Conservation (phyloP, 108 stramenopile genomes). For the Conticribra weissflogii region DNA sequence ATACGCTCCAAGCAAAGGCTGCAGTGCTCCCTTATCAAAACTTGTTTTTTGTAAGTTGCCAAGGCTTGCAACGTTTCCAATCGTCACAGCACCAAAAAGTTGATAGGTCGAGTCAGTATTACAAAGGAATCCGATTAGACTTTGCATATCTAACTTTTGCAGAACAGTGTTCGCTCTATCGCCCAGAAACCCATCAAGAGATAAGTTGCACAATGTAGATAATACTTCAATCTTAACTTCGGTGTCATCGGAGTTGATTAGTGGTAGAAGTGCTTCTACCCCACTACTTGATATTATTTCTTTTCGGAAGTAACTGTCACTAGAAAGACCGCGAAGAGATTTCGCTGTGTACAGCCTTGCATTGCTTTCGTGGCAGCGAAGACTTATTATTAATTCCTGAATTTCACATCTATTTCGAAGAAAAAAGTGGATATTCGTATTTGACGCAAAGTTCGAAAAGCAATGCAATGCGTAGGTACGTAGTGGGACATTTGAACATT, state of each 20-base stretch:
- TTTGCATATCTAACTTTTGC: conserved; percentile 60
- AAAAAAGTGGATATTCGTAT: conserved; percentile 56
- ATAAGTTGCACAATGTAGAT: conserved; percentile 82
- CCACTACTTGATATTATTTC: conserved; percentile 62
- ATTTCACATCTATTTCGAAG: conserved; percentile 9
- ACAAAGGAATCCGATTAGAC: conserved; percentile 78
- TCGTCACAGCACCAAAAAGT: conserved; percentile 86
- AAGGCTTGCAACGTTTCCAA: conserved; percentile 85
- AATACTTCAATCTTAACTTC: conserved; percentile 83
- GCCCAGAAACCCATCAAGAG: conserved; percentile 78
- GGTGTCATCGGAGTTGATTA: conserved; percentile 67
- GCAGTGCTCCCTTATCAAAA: conserved; percentile 64
- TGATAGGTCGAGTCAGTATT: conserved; percentile 77
- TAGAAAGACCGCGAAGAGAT: conserved; percentile 76
- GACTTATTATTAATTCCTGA: conserved; percentile 25
- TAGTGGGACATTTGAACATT: conserved; percentile 66
- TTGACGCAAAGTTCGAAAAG: conserved; percentile 76
- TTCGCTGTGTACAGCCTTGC: conserved; percentile 66
- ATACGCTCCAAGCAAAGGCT: conserved; percentile 59
- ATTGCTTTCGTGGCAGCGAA: conserved; percentile 26
- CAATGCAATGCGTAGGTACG: conserved; percentile 66
- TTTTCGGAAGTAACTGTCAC: conserved; percentile 52
- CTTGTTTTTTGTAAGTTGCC: conserved; percentile 53
- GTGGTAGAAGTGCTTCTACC: conserved; percentile 59
- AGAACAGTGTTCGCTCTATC: conserved; percentile 65